Base-by-base conservation (phyloP, 2,329 filamentous ascomycete species). In the Alternaria atra region DNA sequence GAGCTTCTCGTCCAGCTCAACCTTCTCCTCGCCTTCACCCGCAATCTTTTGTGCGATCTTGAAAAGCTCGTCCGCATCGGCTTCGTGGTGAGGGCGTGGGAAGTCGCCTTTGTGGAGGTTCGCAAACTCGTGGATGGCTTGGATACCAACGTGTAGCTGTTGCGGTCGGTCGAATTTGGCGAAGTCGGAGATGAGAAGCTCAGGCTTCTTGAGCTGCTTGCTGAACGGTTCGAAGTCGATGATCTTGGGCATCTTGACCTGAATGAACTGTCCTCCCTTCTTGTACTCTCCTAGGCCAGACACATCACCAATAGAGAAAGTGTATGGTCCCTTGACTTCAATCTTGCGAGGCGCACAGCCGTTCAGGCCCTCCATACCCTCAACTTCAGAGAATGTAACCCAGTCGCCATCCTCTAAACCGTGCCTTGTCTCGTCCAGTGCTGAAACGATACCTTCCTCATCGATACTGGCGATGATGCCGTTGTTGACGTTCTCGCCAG, bases 221-320 rank as follows among this genome's bases (percentile, higher is more conserved):
- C 89, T 89, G 58, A 97, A 87, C 40, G 89, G 85, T 82, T 97
- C 92, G 81, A 98, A 99, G 77, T 95, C 87, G 73, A 98, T 81
- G 55, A 93, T 87, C 82, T 95, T 97, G 52, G 95, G 95, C 94
- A 97, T 97, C 86, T 98, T 99, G 80, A 98, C 95, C 80, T 99
- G 95, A 39, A 92, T 90, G 79, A 91, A 99, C 61, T 97, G 87
- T 62, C 95, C 95, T 47, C 94, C 94, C 52, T 91, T 87, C 83
- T 92, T 84, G 83, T 99, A 99, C 72, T 91, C 86, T 35, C 95
- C 95, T 35, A 97, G 85, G 6, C 88, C 90, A 25, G 91, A 92
- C 9, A 98, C 93, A 77, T 97, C 93, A 42, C 94, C 95, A 70
- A 99, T 97, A 13, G 93, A 95, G 81, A 99, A 99, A 8, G 94